Base-by-base conservation (phyloP, 139 green algal species). In the Pycnococcus provasolii region DNA sequence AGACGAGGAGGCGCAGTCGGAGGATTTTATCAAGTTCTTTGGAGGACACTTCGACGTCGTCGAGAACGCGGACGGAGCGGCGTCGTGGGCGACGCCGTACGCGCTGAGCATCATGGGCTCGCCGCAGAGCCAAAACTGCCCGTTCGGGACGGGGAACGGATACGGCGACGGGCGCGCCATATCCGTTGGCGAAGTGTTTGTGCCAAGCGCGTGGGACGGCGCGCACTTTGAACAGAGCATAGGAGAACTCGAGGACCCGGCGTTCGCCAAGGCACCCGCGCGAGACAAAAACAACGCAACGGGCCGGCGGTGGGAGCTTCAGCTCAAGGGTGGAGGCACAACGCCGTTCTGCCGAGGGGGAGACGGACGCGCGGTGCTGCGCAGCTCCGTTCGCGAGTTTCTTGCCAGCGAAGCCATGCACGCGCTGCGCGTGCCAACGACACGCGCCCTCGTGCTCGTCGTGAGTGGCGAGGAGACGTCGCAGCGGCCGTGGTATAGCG, bases 381-480 rank as follows among this genome's bases (percentile, higher is more conserved):
- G 83, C n/a, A 84, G 76, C 44, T 81, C 67, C 57, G 51, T 89
- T 13, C 76, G 83, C 13, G 85, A 91, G 74, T 91, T 88, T 59
- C 72, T 91, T 45, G 76, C 68, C 58, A 75, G 50, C 40, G 85
- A 91, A 70, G 83, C 83, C 53, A 85, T 89, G 79, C 62, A 77
- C 58, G 63, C 64, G 48, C 64, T 80, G 4, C 64, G 76, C 2
- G 53, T 81, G 26, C 37, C 42, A 46, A 81, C 71, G 48, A 81
- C 71, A 4, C 70, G 76, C 6, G 73, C 73, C 42, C 50, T 74
- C 11, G 58, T 13, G 9, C 62, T 79, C 11, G 64, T 79, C 5
- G 67, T 54, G 40, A 63, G 47, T 15, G 60, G 67, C 15, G 67
- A 62, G 1, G 60, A 67, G 7, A 64, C 55, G 37, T 44, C 52